Percentiles rank a stretch among this genome's conserved stretches.
These are phyloP conservation scores for Apiotrichum montevideense DNA, from an alignment of 1,284 basidiomycete genomes.

Conservation along the genomic window DNA sequence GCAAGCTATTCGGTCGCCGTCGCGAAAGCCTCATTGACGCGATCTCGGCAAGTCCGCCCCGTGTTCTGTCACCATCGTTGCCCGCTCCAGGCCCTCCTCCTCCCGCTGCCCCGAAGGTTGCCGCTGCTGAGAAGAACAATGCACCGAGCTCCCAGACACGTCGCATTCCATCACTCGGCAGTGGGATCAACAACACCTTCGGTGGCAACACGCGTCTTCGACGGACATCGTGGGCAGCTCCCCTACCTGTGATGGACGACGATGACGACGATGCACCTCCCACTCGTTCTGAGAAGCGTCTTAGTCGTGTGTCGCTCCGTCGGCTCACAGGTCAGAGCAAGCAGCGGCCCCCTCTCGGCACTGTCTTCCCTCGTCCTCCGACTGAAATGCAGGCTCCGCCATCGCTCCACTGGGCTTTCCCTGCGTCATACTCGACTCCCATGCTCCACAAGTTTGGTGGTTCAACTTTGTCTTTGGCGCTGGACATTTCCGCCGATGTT, in stretches of 20 bases:
- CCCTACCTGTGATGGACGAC: background rate
- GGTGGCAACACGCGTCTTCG: background rate
- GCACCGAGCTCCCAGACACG: too few species aligned
- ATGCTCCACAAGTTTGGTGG: slow-evolving; percentile 21
- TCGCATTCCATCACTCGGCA: too few species aligned
- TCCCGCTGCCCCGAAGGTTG: background rate
- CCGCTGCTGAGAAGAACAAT: background rate
- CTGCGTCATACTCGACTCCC: slow-evolving; percentile 19
- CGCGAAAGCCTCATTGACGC: background rate
- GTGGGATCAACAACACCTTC: background rate
- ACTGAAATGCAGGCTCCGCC: slow-evolving; percentile 15
- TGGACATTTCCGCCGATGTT: slow-evolving; percentile 12
- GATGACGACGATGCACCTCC: slow-evolving; percentile 1
- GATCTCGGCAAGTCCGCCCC: background rate
- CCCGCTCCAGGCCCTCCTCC: background rate
- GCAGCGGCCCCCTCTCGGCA: slow-evolving; percentile 14
- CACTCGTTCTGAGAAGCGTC: slow-evolving; percentile 2
- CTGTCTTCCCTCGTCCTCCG: slow-evolving; percentile 20
- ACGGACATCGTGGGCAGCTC: slow-evolving; percentile 13
- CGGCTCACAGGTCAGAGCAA: slow-evolving; percentile 10
- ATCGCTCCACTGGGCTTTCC: slow-evolving; percentile 20
- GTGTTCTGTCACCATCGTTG: background rate
- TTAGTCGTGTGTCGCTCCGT: slow-evolving; percentile 10
- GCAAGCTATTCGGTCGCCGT: slow-evolving; percentile 5
- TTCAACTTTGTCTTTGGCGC: slow-evolving; percentile 15